Conservation (phyloP, 2,329 filamentous ascomycete species). For the Ustulina deusta region DNA sequence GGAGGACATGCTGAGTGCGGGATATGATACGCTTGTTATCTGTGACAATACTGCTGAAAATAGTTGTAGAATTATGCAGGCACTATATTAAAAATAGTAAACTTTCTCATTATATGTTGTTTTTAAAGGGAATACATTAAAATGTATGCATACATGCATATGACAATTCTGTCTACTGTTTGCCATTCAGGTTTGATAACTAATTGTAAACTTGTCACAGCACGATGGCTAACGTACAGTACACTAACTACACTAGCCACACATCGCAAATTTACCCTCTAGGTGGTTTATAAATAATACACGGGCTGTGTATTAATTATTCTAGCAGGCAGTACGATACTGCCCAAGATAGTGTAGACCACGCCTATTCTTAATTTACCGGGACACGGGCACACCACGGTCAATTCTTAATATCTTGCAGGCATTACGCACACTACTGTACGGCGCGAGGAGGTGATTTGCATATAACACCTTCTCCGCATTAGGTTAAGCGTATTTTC, state of each 20-base stretch:
- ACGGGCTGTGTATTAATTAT: not conserved
- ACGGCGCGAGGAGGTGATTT: not conserved
- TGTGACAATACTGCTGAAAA: not conserved
- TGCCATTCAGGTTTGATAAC: too few relatives aligned
- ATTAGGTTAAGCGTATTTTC: not conserved
- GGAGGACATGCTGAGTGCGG: not conserved
- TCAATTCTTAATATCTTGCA: constrained; percentile 12
- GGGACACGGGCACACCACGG: constrained; percentile 34
- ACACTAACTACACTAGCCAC: too few relatives aligned
- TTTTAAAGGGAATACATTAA: too few relatives aligned
- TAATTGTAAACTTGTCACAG: too few relatives aligned
- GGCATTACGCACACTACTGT: not conserved
- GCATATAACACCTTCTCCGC: not conserved
- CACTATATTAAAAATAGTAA: not conserved
- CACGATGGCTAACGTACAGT: too few relatives aligned
- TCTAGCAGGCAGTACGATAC: too few relatives aligned
- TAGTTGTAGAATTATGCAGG: not conserved
- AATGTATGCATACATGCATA: too few relatives aligned
- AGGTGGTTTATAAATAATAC: too few relatives aligned
- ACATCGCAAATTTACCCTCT: too few relatives aligned
- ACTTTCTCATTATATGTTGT: not conserved
- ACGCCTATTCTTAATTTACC: too few relatives aligned
- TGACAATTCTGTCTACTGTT: too few relatives aligned
- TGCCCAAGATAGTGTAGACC: too few relatives aligned
- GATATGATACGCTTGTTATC: not conserved